These are phyloP conservation scores for Debaryomycetaceae sp. DNA, from an alignment of 1,139 yeast species.

Conservation along the genomic window DNA sequence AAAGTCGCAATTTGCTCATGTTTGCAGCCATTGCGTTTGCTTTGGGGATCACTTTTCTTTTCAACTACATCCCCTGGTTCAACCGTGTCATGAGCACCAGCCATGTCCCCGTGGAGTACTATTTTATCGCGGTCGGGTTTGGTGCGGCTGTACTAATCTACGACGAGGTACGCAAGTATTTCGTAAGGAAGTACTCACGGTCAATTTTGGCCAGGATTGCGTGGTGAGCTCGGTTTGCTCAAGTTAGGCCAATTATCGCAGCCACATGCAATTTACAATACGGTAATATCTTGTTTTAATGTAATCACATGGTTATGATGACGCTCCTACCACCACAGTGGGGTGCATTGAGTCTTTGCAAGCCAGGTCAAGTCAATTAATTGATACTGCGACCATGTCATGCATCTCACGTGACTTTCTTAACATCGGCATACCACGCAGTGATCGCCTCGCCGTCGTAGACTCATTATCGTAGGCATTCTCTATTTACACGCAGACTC, in stretches of 20 bases:
- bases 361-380: too few relatives aligned
- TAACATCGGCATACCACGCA: too few relatives aligned
- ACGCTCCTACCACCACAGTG: too few relatives aligned
- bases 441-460: too few relatives aligned
- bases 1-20: conserved; percentile 6
- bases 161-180: conserved; percentile 42
- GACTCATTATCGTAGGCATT: not conserved
- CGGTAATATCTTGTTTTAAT: too few relatives aligned
- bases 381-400: too few relatives aligned
- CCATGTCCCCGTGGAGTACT: conserved; percentile 44
- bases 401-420: too few relatives aligned
- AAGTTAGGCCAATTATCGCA: too few relatives aligned
- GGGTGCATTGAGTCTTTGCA: too few relatives aligned
- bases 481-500: conserved; percentile 1
- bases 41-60: conserved; percentile 38
- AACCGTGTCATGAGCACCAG: conserved; percentile 34
- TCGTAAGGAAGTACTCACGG: conserved; percentile 33
- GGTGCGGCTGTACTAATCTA: conserved; percentile 33
- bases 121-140: conserved; percentile 44
- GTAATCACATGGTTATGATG: too few relatives aligned
- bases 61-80: conserved; percentile 44
- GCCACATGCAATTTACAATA: too few relatives aligned
- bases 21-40: conserved; percentile 36
- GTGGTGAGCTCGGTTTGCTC: too few relatives aligned
- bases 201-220: conserved; percentile 36